Base-by-base conservation (phyloP, 2,329 filamentous ascomycete genomes). In the Fusarium dimerum region DNA sequence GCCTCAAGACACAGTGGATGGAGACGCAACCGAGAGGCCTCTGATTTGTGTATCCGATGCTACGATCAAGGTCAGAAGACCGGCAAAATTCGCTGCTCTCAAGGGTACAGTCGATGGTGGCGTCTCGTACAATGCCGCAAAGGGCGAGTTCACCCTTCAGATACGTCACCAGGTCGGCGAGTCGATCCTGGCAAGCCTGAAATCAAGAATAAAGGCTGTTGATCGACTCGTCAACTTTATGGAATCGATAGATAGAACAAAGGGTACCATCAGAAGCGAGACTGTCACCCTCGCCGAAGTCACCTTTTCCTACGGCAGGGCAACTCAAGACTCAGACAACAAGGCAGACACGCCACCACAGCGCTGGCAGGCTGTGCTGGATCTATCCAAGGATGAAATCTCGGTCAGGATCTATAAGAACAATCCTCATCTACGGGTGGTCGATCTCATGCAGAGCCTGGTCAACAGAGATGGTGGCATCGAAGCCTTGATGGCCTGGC, bases 181-280 rank as follows among this genome's bases (percentile, higher is more conserved):
- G 42, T 76, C 84, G 1, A 77, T 87, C 13, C 69, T 90, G 5
- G 76, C 79, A 5, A 73, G 77, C n/a, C 76, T 92, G 17, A 75
- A 78, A 55, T 75, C 79, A 46, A 79, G 85, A 29, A 75, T 92
- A 43, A 80, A 83, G 59, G 82, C 85, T 12, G 82, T 94, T 51
- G 84, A 89, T 63, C 82, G 87, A 17, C 78, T 94, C 29, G 85
- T 90, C 39, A 80, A 81, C 41, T 90, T 89, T 63, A 76, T 91
- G 26, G 80, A 85, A 42, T 84, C 86, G 2, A 81, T 92, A 56
- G 76, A 83, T 49, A 74, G 77, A 56, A 76, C 82, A 59, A 74
- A 76, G 43, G 77, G 76, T 15, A 76, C 79, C 47, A 79, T 89
- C 36, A 74, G 75, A 41, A 81, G 81, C 65, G 79, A 86, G 59